Evolutionary conservation across 768 basidiomycete genomes (phyloP).

Genomic region (Steccherinum ochraceum): DNA sequence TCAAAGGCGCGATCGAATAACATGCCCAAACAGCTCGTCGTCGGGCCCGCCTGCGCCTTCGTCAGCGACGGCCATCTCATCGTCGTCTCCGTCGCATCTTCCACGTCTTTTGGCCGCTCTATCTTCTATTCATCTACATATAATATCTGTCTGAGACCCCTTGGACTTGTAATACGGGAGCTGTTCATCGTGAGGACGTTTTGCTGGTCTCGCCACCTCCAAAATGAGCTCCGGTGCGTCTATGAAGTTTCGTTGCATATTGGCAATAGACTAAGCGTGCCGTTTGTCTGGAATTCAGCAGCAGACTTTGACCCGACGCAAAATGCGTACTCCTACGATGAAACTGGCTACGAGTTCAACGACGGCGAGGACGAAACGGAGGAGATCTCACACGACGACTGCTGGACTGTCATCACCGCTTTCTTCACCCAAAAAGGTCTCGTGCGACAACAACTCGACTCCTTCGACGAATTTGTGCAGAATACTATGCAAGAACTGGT

Average conservation of each 20-base stretch:
- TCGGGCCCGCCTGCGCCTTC: not conserved
- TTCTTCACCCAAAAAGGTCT: conserved; percentile 98
- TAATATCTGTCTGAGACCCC: no score
- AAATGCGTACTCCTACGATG: conserved; percentile 38
- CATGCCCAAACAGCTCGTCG: not conserved
- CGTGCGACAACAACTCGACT: conserved; percentile 95
- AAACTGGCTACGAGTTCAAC: conserved; percentile 44
- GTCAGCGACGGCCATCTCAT: not conserved
- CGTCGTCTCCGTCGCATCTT: not conserved
- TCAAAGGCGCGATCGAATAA: not conserved
- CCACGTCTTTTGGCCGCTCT: not conserved
- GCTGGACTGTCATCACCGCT: conserved; percentile 92
- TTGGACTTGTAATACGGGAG: no score
- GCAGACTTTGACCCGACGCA: conserved; percentile 20
- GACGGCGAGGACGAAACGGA: conserved; percentile 58
- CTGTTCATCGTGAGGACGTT: no score
- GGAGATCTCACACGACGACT: conserved; percentile 88
- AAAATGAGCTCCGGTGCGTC: conserved; percentile 8
- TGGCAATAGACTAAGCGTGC: no score
- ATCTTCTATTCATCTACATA: not conserved
- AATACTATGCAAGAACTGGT: conserved; percentile 99
- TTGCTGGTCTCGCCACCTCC: not conserved
- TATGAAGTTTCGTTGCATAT: conserved; percentile 1
- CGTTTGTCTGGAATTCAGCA: conserved; percentile 6
- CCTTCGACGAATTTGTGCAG: conserved; percentile 98